Conservation (phyloP, 768 basidiomycete genomes). For the Grammothele lineata region DNA sequence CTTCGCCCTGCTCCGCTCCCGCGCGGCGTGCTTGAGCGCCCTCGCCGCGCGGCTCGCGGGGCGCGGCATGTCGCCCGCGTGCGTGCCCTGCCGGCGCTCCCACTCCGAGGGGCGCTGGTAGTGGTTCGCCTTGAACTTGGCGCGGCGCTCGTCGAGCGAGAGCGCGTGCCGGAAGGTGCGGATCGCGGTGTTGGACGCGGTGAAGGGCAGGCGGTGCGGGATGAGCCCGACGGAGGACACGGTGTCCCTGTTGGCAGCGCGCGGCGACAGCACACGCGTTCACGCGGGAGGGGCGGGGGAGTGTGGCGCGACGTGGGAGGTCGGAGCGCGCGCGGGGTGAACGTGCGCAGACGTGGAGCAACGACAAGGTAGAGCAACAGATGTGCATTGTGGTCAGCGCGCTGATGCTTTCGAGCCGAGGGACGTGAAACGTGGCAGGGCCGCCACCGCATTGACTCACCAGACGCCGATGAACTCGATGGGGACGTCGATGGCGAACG, state of each 20-base stretch:
- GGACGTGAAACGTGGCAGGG: no score
- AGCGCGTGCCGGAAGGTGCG: slow-evolving; percentile 68
- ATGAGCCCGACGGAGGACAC: slow-evolving; percentile 65
- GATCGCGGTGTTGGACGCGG: slow-evolving; percentile 54
- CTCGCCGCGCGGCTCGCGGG: background rate
- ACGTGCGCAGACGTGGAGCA: no score
- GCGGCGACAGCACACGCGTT: background rate
- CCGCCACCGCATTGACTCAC: slow-evolving; percentile 35
- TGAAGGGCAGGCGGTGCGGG: slow-evolving; percentile 63
- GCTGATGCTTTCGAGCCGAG: no score
- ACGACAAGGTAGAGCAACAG: no score
- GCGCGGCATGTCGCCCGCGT: slow-evolving; percentile 45
- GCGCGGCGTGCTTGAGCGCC: background rate
- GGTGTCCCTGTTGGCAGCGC: slow-evolving; percentile 50
- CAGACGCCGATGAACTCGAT: slow-evolving; percentile 75
- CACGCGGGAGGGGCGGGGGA: background rate
- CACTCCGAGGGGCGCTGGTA: slow-evolving; percentile 28
- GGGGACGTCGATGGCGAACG: slow-evolving; percentile 68
- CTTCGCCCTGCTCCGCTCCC: background rate
- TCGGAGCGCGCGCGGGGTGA: no score
- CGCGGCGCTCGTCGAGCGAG: slow-evolving; percentile 68
- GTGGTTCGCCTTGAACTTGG: slow-evolving; percentile 41
- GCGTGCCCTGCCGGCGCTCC: slow-evolving; percentile 41
- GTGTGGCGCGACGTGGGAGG: no score
- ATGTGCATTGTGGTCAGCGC: no score